Conservation (phyloP, 768 basidiomycete species). For the Hydnomerulius pinastri region DNA sequence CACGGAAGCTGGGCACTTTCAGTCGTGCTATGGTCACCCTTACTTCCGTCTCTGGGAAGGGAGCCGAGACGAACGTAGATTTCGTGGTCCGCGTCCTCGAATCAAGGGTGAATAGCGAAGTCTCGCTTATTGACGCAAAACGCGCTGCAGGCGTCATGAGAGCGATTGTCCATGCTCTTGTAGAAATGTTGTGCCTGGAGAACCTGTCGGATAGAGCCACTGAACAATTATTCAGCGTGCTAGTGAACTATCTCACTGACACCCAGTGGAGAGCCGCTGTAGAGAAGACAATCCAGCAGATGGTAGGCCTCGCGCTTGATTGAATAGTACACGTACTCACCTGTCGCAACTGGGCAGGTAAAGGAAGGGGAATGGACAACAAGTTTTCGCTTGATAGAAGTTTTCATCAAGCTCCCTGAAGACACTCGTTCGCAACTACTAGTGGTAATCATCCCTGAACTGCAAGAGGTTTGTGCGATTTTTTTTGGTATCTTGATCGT, state of each 20-base stretch:
- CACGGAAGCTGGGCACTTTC: conserved; percentile 47
- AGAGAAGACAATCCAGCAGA: conserved; percentile 40
- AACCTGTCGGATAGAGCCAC: not conserved
- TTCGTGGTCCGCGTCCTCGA: conserved; percentile 42
- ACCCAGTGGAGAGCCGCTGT: conserved; percentile 44
- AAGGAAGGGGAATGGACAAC: conserved; percentile 43
- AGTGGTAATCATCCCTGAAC: conserved; percentile 41
- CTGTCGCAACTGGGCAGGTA: conserved; percentile 30
- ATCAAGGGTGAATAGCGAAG: conserved; percentile 50
- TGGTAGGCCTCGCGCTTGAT: conserved; percentile 37
- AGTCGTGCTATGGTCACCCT: conserved; percentile 1
- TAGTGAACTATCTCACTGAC: conserved; percentile 1
- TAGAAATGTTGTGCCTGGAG: conserved; percentile 39
- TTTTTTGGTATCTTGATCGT: not conserved
- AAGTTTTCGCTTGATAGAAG: conserved; percentile 41
- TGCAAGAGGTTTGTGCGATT: conserved; percentile 52
- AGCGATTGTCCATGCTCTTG: conserved; percentile 42
- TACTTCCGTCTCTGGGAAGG: conserved; percentile 4
- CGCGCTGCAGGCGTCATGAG: conserved; percentile 38
- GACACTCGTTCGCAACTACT: conserved; percentile 46
- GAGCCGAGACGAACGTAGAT: conserved; percentile 28
- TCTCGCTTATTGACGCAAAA: conserved; percentile 39
- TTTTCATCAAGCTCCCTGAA: conserved; percentile 49
- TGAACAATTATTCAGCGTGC: not conserved
- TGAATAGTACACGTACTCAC: not conserved